phyloP scores from a whole-genome alignment of 2,329 filamentous ascomycete species.

The Berkeleyomyces rouxiae region DNA sequence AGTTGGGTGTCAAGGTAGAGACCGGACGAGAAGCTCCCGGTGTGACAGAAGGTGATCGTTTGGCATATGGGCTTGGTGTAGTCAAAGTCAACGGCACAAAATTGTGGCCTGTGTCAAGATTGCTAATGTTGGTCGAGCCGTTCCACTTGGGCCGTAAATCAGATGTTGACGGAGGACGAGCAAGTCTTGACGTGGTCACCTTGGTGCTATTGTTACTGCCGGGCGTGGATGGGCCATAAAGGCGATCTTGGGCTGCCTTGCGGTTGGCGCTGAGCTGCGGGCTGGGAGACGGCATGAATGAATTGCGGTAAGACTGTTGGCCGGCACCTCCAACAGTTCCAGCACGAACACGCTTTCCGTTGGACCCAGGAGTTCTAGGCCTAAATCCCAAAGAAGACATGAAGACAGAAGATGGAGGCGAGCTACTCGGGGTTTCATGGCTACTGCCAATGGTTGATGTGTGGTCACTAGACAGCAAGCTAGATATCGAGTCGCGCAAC shows the following conservation, averaged over 20 bases:
- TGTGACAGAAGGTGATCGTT: conserved; percentile 25
- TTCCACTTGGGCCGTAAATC: conserved; percentile 58
- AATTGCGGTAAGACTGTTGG: conserved; percentile 29
- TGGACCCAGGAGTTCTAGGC: conserved; percentile 28
- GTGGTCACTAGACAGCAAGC: conserved; percentile 61
- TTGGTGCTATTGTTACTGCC: neutral
- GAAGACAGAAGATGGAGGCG: conserved; percentile 43
- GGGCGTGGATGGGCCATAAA: conserved; percentile 26
- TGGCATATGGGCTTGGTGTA: conserved; percentile 41
- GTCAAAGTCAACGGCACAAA: conserved; percentile 46
- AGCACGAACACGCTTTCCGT: conserved; percentile 30
- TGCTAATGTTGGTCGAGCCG: conserved; percentile 43
- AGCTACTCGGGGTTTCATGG: conserved; percentile 54
- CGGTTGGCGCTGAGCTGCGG: conserved; percentile 22
- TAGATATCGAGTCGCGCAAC: conserved; percentile 82
- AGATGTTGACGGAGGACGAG: conserved; percentile 30
- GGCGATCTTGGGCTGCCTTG: conserved; percentile 27
- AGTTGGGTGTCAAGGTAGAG: conserved; percentile 24
- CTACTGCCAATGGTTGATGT: conserved; percentile 49
- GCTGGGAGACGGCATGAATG: conserved; percentile 31
- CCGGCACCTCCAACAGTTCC: conserved; percentile 26
- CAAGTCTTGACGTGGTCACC: conserved; percentile 16
- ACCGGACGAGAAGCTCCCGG: conserved; percentile 26
- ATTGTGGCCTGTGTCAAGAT: conserved; percentile 50
- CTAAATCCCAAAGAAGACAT: conserved; percentile 39